Percentiles rank a stretch among this genome's conserved stretches.
Conservation (phyloP, 2,329 filamentous ascomycete genomes). For the Fusarium zealandicum region DNA sequence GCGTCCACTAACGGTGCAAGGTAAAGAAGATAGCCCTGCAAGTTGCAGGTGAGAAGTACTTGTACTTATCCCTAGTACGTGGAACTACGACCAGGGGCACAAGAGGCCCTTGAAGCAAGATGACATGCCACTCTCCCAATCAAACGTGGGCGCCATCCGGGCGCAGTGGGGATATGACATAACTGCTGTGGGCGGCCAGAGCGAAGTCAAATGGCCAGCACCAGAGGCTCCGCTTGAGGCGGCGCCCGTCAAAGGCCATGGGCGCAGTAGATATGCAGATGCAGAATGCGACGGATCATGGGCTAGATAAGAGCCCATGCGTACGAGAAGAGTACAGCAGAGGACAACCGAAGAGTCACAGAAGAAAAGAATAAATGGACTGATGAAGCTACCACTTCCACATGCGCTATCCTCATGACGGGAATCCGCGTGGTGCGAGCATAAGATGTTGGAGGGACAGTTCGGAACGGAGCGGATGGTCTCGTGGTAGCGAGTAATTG, state of each 20-base stretch:
- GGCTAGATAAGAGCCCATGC: constrained; percentile 17
- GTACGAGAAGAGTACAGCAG: constrained; percentile 5
- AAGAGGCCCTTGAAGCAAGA: constrained; percentile 40
- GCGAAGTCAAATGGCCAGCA: constrained; percentile 18
- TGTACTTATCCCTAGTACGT: constrained; percentile 28
- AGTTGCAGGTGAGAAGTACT: constrained; percentile 25
- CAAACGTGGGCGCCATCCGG: constrained; percentile 25
- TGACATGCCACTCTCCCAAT: constrained; percentile 43
- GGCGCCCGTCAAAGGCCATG: constrained; percentile 28
- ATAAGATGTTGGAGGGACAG: constrained; percentile 21
- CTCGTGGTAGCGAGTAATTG: constrained; percentile 36
- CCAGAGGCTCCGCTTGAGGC: constrained; percentile 33
- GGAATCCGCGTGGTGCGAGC: constrained; percentile 34
- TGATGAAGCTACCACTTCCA: constrained; percentile 13
- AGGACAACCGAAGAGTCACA: not conserved
- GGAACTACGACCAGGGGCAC: constrained; percentile 33
- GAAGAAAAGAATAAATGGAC: not conserved
- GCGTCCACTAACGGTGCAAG: constrained; percentile 28
- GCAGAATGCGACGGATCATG: constrained; percentile 32
- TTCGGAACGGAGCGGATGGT: constrained; percentile 31
- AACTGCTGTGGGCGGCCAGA: constrained; percentile 27
- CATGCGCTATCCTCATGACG: constrained; percentile 32
- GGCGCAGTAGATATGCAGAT: constrained; percentile 32
- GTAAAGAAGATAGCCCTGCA: constrained; percentile 23
- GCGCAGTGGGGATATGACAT: constrained; percentile 43